phyloP scores from a whole-genome alignment of 2,329 filamentous ascomycete species.

The Stachybotrys echinatus region DNA sequence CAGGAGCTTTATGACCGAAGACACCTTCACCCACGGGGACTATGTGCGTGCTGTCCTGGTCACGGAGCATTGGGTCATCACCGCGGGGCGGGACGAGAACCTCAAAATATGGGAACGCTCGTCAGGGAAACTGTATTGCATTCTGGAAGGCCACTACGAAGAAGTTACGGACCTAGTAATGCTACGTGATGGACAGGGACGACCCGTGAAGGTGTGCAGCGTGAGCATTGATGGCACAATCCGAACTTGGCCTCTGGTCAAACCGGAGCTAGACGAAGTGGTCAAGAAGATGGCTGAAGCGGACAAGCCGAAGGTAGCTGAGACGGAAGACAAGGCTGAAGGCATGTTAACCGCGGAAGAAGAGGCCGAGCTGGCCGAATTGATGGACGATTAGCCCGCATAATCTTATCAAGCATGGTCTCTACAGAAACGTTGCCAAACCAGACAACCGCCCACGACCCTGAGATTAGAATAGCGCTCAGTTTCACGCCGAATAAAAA shows the following conservation, averaged over 20 bases:
- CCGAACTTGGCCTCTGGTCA: slow-evolving; percentile 72
- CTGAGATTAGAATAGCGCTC: too few species aligned
- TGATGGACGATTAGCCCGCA: slow-evolving; percentile 67
- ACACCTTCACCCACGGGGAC: slow-evolving; percentile 74
- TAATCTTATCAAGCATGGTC: background rate
- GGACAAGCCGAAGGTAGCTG: slow-evolving; percentile 45
- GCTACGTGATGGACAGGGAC: slow-evolving; percentile 34
- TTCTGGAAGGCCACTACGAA: slow-evolving; percentile 81
- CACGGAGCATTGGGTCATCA: slow-evolving; percentile 73
- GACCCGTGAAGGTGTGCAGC: slow-evolving; percentile 58
- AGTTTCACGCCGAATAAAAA: background rate
- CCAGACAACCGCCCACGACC: background rate
- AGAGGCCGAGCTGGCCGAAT: slow-evolving; percentile 83
- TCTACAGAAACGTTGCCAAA: background rate
- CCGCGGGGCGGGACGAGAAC: slow-evolving; percentile 86
- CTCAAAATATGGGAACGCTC: slow-evolving; percentile 81
- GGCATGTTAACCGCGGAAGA: slow-evolving; percentile 77
- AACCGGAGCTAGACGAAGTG: slow-evolving; percentile 47
- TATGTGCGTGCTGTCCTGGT: slow-evolving; percentile 82
- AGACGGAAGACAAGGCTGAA: slow-evolving; percentile 35
- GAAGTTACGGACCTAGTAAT: slow-evolving; percentile 81
- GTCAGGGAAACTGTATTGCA: slow-evolving; percentile 67
- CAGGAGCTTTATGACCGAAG: slow-evolving; percentile 65
- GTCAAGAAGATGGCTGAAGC: slow-evolving; percentile 40
- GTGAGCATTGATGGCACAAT: slow-evolving; percentile 88